phyloP scores from a whole-genome alignment of 2,329 filamentous ascomycete species.

The Beauveria sp. region DNA sequence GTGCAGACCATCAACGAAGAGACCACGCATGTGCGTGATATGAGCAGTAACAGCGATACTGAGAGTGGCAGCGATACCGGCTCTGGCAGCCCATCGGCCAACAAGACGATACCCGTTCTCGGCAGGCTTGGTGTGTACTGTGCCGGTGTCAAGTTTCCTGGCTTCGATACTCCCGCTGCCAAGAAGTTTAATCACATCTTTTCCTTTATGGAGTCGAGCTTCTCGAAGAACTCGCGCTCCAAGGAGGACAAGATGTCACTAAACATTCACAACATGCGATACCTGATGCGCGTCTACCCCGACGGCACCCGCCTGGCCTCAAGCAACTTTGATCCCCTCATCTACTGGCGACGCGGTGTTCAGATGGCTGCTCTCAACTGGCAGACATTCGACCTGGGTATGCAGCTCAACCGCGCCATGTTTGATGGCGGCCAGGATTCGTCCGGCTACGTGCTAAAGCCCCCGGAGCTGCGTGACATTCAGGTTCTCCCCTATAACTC shows the following conservation, averaged over 20 bases:
- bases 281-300: slow-evolving; percentile 91
- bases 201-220: slow-evolving; percentile 86
- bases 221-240: slow-evolving; percentile 70
- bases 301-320: slow-evolving; percentile 74
- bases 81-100: slow-evolving; percentile 51
- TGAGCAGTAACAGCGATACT: slow-evolving; percentile 69
- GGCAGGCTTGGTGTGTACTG: slow-evolving; percentile 79
- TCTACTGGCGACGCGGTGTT: slow-evolving; percentile 90
- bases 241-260: slow-evolving; percentile 69
- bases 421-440: slow-evolving; percentile 82
- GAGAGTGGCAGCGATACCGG: slow-evolving; percentile 59
- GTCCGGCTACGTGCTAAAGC: slow-evolving; percentile 91
- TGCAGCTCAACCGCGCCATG: slow-evolving; percentile 97
- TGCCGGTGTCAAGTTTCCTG: slow-evolving; percentile 70
- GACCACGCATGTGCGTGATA: slow-evolving; percentile 45
- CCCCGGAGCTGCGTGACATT: slow-evolving; percentile 71
- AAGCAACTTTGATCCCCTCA: slow-evolving; percentile 88
- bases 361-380: slow-evolving; percentile 98
- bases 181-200: slow-evolving; percentile 91
- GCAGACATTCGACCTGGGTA: slow-evolving; percentile 94
- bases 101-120: slow-evolving; percentile 78
- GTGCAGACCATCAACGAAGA: slow-evolving; percentile 53
- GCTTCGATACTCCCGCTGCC: slow-evolving; percentile 70
- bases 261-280: slow-evolving; percentile 83
- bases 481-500: slow-evolving; percentile 47